Percentiles rank a stretch among this genome's conserved stretches.
Conservation (phyloP, 768 basidiomycete species). For the Coprinopsis marcescibilis region DNA sequence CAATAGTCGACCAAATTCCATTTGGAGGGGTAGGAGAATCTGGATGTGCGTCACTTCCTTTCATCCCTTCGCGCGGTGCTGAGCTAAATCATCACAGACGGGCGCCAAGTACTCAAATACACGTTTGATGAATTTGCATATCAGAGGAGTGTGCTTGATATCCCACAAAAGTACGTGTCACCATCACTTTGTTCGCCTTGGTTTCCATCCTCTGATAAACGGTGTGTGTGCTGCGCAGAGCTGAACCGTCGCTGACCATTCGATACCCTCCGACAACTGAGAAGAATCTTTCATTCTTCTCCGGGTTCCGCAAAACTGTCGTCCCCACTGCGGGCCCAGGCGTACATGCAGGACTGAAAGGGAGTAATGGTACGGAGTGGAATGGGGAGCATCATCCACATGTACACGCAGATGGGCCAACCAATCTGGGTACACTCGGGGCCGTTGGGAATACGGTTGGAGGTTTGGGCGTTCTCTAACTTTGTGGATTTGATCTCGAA, state of each 20-base stretch:
- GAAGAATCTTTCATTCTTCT: slow-evolving; percentile 28
- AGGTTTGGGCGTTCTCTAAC: too few relatives aligned
- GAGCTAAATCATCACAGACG: slow-evolving; percentile 33
- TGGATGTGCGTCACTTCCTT: slow-evolving; percentile 42
- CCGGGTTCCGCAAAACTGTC: too few relatives aligned
- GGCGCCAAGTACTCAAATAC: slow-evolving; percentile 45
- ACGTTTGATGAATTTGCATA: slow-evolving; percentile 54
- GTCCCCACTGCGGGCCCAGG: too few relatives aligned
- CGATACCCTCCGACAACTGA: slow-evolving; percentile 51
- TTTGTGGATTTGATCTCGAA: too few relatives aligned
- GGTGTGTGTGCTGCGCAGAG: slow-evolving; percentile 20
- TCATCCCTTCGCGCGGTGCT: background rate
- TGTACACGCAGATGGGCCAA: too few relatives aligned
- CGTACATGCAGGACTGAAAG: too few relatives aligned
- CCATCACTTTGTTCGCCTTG: background rate
- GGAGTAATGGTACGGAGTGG: too few relatives aligned
- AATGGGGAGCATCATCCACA: too few relatives aligned
- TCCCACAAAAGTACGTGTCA: slow-evolving; percentile 43
- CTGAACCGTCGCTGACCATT: slow-evolving; percentile 30
- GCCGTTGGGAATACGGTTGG: too few relatives aligned
- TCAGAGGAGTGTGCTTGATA: slow-evolving; percentile 39
- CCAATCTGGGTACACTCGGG: too few relatives aligned
- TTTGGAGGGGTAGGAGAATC: slow-evolving; percentile 49
- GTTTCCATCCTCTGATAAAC: background rate
- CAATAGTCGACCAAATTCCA: slow-evolving; percentile 23